Conservation (phyloP, 2,329 filamentous ascomycete species). For the Botryosphaeria dothidea region DNA sequence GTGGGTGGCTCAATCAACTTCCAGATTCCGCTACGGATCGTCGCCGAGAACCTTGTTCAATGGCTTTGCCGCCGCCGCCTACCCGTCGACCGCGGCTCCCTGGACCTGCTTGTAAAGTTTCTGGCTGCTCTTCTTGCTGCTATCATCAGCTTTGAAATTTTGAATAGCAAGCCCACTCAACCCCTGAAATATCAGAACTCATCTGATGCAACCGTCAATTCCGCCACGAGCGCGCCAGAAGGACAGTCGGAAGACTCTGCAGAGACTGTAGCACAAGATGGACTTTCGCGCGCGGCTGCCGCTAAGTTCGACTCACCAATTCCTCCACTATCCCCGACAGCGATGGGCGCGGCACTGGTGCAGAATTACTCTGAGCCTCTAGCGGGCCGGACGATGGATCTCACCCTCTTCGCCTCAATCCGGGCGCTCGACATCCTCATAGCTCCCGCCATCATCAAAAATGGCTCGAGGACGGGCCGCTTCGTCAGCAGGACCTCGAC, state of each 20-base stretch:
- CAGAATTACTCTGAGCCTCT: conserved; percentile 27
- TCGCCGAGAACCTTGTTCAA: neutral
- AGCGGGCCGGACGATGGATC: conserved; percentile 75
- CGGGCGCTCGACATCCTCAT: conserved; percentile 72
- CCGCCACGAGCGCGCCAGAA: neutral
- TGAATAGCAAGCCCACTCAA: conserved; percentile 43
- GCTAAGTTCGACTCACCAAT: neutral
- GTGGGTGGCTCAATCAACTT: conserved; percentile 54
- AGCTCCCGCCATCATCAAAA: conserved; percentile 41
- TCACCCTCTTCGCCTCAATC: conserved; percentile 75
- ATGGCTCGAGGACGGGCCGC: conserved; percentile 54
- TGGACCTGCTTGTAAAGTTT: conserved; percentile 29
- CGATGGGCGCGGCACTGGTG: conserved; percentile 25
- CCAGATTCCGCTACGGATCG: conserved; percentile 31
- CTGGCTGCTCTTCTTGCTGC: conserved; percentile 50
- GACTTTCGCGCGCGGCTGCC: neutral
- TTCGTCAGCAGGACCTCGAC: conserved; percentile 27
- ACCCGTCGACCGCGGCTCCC: neutral
- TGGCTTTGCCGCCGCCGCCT: neutral
- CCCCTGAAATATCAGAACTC: neutral
- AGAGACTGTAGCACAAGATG: neutral
- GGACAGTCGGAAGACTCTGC: neutral
- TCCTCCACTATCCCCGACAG: conserved; percentile 10
- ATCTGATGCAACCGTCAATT: neutral
- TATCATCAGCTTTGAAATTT: conserved; percentile 50